Percentiles rank a stretch among this genome's conserved stretches.
These are phyloP conservation scores for Reticulascus tulasneorum DNA, from an alignment of 2,329 filamentous ascomycete genomes.

Conservation along the genomic window DNA sequence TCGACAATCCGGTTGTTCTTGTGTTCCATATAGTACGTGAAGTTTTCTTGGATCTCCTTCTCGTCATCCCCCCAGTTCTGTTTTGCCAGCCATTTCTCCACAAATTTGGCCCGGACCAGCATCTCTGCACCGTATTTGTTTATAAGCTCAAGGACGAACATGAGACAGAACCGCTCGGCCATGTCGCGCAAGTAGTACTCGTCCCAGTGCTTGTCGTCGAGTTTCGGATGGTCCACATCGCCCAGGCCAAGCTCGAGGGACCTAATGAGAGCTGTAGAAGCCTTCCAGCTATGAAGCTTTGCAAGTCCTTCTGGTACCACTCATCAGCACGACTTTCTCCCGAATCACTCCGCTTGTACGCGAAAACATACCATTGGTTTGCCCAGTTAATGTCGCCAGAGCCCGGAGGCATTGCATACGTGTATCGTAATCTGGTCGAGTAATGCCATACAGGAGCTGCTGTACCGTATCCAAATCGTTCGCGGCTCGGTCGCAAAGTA, in stretches of 20 bases:
- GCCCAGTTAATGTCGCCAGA: conserved; percentile 49
- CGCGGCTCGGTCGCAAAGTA: conserved; percentile 52
- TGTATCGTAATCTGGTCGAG: conserved; percentile 53
- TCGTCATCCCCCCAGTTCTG: conserved; percentile 63
- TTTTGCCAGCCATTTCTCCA: conserved; percentile 70
- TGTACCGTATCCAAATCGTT: conserved; percentile 53
- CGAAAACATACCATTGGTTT: conserved; percentile 19
- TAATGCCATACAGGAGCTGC: conserved; percentile 54
- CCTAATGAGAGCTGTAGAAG: conserved; percentile 55
- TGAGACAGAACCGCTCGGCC: conserved; percentile 56
- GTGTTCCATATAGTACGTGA: conserved; percentile 44
- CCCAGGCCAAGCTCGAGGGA: conserved; percentile 54
- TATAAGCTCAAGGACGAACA: conserved; percentile 56
- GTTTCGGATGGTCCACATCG: conserved; percentile 45
- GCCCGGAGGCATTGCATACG: conserved; percentile 54
- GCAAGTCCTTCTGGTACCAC: conserved; percentile 33
- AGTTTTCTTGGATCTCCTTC: conserved; percentile 51
- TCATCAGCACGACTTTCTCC: conserved; percentile 18
- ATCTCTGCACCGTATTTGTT: conserved; percentile 53
- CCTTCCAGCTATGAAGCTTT: conserved; percentile 45
- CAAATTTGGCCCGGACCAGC: conserved; percentile 59
- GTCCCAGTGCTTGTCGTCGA: conserved; percentile 55
- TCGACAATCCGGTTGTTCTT: conserved; percentile 51
- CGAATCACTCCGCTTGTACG: neutral
- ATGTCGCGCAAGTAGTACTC: conserved; percentile 61